phyloP scores from a whole-genome alignment of 78 protist genomes.

The Dictyostelium brefeldianum region DNA sequence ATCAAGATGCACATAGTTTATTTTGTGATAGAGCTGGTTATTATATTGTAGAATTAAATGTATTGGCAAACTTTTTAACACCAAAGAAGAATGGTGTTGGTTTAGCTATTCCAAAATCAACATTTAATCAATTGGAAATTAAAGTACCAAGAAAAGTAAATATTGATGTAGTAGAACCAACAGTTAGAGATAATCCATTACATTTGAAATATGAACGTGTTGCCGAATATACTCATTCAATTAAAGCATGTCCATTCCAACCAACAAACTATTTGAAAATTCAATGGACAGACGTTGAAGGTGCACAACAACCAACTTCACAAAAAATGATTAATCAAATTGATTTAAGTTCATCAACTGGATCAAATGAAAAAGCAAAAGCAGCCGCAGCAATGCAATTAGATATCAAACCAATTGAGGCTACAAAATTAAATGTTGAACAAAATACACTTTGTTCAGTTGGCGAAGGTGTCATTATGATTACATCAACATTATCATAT shows the following conservation, averaged over 20 bases:
- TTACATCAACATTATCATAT: slow-evolving; percentile 5
- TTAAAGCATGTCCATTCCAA: slow-evolving; percentile 13
- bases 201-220: not conserved
- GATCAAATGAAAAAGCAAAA: slow-evolving; percentile 12
- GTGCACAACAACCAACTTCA: not conserved
- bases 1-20: slow-evolving; percentile 44
- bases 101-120: slow-evolving; percentile 52
- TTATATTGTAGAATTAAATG: slow-evolving; percentile 20
- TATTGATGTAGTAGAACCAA: slow-evolving; percentile 15
- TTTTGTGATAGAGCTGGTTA: slow-evolving; percentile 45
- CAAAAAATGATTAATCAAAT: slow-evolving; percentile 12
- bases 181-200: not conserved
- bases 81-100: slow-evolving; percentile 80
- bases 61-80: slow-evolving; percentile 50
- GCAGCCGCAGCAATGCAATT: not conserved
- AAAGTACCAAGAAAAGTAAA: slow-evolving; percentile 38
- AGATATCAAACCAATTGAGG: not conserved
- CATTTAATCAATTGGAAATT: slow-evolving; percentile 28
- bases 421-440: slow-evolving; percentile 53
- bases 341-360: slow-evolving; percentile 12
- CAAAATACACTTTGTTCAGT: slow-evolving; percentile 63
- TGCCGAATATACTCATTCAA: not conserved
- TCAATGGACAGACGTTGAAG: slow-evolving; percentile 74
- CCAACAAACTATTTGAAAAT: slow-evolving; percentile 49
- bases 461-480: slow-evolving; percentile 68